Evolutionary conservation across 208 protist genomes (phyloP), one percentile per base, ranked within the genome.

Genomic region (Lotmaria passim): DNA sequence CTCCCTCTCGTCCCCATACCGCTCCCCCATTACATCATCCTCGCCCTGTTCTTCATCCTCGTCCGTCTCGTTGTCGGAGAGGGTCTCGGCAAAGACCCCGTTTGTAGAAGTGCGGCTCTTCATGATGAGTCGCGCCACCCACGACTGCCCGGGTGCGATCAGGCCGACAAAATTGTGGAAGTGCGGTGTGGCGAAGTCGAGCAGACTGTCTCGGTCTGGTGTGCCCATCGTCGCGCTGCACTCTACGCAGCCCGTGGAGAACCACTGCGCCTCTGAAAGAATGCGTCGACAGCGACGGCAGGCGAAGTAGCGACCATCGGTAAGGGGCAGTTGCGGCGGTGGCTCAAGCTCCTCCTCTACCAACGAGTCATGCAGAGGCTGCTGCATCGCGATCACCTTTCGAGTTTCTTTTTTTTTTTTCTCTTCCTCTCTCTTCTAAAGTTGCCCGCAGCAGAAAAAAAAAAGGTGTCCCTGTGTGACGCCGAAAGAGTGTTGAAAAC

Each of bases 151-250:
- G 0, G 92, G 85, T 0, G 81, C 92, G 23, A 96, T 86, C 21
- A 96, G 81, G 12, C 92, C 92, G 53, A 96, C 73, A 36, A 93
- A 96, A 64, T 94, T 91, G 34, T 84, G 71, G 53, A 94, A 96
- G 43, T 93, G 81, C 6, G 85, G 63, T n/a, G 89, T 94, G 10
- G 89, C 82, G 46, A 85, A 83, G 48, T 94, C 89, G 28, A 82
- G 67, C 11, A 96, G 55, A 41, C 82, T 89, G 33, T 83, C 80
- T 28, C 90, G 86, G 41, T 70, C 34, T 2, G 71, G 71, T 7
- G 87, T 33, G 14, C 88, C 85, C 50, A 87, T 90, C 7, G 87
- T 87, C 8, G 62, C 57, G 57, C 71, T 77, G 65, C 91, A 96
- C 64, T 90, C 82, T 5, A 68, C 50, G 56, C 91, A 96, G 33